Base-by-base conservation (phyloP, 768 basidiomycete genomes). In the Suillus americanus region DNA sequence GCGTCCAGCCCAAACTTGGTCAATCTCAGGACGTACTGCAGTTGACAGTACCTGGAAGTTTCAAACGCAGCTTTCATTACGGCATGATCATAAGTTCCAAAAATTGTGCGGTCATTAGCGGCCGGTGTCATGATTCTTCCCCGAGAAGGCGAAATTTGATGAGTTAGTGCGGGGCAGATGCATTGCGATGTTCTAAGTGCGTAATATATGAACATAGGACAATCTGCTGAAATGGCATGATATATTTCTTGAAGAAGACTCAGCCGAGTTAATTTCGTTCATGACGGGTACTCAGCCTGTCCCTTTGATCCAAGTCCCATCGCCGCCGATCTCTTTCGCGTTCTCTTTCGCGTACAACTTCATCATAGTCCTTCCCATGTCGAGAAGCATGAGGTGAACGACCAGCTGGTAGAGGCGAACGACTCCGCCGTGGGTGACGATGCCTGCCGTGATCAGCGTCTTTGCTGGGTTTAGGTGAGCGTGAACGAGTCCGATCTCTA, bases 251-350 rank as follows among this genome's bases (percentile, higher is more conserved):
- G 16, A 53, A 20, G 37, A 57, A 33, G 54, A 41, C 45, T 14
- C 37, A 46, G 38, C 45, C 37, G 20, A 45, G 10, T 68, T 76
- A 76, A 63, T 48, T 59, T 48, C 65, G 50, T 62, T 68, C 73
- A 59, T 64, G 53, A 23, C 65, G 74, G 16, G 50, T 53, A 46
- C 69, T 61, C 20, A 71, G 73, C 28, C 66, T 70, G 41, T 83
- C 78, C 66, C 85, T 79, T 13, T 78, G 65, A 67, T 82, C 83
- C 59, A 72, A 69, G 62, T 85, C 82, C 87, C 87, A 87, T 51
- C 83, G 72, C 68, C 80, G 79, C 28, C 87, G 77, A 65, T 85
- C 83, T 48, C 79, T 73, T 64, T 78, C 80, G 51, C 84, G 68
- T 61, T 72, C 75, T 51, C 35, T 72, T 60, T 68, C 70, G 51